Conservation (phyloP, 768 basidiomycete species). For the Kwoniella europaea region DNA sequence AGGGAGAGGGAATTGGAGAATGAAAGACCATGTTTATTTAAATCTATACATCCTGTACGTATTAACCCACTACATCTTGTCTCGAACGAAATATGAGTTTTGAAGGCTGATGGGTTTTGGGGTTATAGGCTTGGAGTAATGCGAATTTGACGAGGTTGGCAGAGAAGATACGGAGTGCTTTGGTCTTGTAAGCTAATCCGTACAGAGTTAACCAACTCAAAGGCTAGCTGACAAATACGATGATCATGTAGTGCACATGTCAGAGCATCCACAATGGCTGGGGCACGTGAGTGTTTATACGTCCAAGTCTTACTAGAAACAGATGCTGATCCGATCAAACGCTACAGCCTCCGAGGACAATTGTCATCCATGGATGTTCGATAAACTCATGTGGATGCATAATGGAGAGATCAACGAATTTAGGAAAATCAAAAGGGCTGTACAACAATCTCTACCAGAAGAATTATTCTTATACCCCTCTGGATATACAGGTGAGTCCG, state of each 20-base stretch:
- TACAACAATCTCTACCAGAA: constrained; percentile 79
- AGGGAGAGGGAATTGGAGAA: constrained; percentile 48
- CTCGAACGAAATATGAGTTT: too few species aligned
- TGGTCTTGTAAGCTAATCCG: constrained; percentile 76
- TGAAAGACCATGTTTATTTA: constrained; percentile 83
- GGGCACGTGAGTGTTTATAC: constrained; percentile 49
- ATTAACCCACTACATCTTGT: neutral
- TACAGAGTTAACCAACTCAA: neutral
- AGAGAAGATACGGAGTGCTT: constrained; percentile 93
- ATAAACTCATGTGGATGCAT: constrained; percentile 97
- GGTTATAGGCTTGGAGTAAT: constrained; percentile 88
- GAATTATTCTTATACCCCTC: constrained; percentile 83
- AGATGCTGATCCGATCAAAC: neutral
- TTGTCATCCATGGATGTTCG: constrained; percentile 85
- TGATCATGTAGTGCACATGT: constrained; percentile 72
- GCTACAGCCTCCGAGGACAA: constrained; percentile 57
- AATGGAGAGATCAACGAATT: constrained; percentile 92
- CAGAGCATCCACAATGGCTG: constrained; percentile 75
- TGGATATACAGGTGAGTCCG: constrained; percentile 96
- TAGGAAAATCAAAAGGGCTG: constrained; percentile 72
- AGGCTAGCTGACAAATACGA: neutral
- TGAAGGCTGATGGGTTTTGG: too few species aligned
- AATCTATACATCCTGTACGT: constrained; percentile 85
- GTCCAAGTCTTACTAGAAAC: neutral
- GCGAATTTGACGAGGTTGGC: constrained; percentile 89